These are phyloP conservation scores for Vanderwaltozyma yarrowii DNA, from an alignment of 805 yeast genomes.

Conservation along the genomic window DNA sequence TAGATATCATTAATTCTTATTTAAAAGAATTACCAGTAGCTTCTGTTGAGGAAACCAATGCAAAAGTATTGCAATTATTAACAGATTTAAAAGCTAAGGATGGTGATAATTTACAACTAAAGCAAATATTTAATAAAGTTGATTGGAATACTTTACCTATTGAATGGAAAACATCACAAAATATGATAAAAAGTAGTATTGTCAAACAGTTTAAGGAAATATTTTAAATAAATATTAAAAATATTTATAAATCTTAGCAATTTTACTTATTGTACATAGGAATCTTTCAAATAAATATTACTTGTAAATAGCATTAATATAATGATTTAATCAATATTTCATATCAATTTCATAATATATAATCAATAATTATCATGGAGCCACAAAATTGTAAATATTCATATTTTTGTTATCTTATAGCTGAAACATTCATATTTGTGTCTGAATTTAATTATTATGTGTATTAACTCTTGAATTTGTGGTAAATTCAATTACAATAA, in stretches of 20 bases:
- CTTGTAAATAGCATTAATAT: too few relatives aligned
- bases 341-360: neutral
- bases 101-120: slow-evolving; percentile 21
- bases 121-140: slow-evolving; percentile 25
- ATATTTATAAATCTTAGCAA: too few relatives aligned
- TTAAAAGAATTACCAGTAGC: slow-evolving; percentile 38
- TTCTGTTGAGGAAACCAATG: slow-evolving; percentile 34
- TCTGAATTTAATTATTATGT: too few relatives aligned
- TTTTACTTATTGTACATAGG: too few relatives aligned
- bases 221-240: slow-evolving; percentile 2
- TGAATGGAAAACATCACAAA: slow-evolving; percentile 32
- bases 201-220: slow-evolving; percentile 18
- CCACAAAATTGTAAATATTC: too few relatives aligned
- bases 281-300: too few relatives aligned
- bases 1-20: slow-evolving; percentile 33
- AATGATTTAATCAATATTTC: neutral
- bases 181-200: slow-evolving; percentile 25
- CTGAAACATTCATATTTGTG: too few relatives aligned
- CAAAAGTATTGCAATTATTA: slow-evolving; percentile 23
- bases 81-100: slow-evolving; percentile 10
- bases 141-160: slow-evolving; percentile 26
- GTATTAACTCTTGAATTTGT: too few relatives aligned
- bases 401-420: too few relatives aligned
- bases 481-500: too few relatives aligned
- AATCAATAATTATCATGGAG: neutral